phyloP scores from a whole-genome alignment of 1,284 basidiomycete species.

The Naganishia albida region DNA sequence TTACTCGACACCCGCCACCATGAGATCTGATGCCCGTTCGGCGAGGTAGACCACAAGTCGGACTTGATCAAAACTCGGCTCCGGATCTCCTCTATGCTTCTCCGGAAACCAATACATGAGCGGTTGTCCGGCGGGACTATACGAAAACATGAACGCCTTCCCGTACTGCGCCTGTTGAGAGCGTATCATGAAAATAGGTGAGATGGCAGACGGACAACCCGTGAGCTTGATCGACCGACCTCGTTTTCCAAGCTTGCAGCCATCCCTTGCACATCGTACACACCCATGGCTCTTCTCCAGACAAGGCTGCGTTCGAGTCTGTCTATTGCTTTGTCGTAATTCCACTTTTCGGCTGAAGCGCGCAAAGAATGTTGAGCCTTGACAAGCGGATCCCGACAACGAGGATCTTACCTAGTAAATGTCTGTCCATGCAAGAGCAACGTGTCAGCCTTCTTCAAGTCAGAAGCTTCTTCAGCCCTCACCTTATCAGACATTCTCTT shows the following conservation, averaged over 20 bases:
- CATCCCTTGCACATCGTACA: conserved; percentile 30
- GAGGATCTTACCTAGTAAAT: conserved; percentile 10
- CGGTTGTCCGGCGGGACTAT: conserved; percentile 22
- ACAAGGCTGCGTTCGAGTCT: conserved; percentile 24
- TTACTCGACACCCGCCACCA: conserved; percentile 31
- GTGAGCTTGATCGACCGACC: not conserved
- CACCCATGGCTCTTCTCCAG: conserved; percentile 31
- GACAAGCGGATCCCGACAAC: not conserved
- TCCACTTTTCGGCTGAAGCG: conserved; percentile 29
- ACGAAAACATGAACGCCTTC: conserved; percentile 30
- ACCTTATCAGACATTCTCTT: conserved; percentile 29
- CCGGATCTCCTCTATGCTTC: conserved; percentile 23
- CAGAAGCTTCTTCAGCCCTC: not conserved
- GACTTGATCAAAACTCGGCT: conserved; percentile 21
- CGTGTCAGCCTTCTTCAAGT: not conserved
- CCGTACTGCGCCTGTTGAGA: conserved; percentile 23
- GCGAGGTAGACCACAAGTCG: conserved; percentile 26
- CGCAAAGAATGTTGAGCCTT: not conserved
- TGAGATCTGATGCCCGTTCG: conserved; percentile 30
- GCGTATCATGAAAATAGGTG: not conserved
- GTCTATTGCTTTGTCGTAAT: conserved; percentile 22
- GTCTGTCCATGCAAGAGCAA: not conserved
- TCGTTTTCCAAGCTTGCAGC: conserved; percentile 20
- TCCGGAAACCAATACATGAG: conserved; percentile 28
- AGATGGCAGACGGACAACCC: not conserved